These are phyloP conservation scores for Tuber borchii DNA, from an alignment of 495 filamentous ascomycete genomes.

Conservation along the genomic window DNA sequence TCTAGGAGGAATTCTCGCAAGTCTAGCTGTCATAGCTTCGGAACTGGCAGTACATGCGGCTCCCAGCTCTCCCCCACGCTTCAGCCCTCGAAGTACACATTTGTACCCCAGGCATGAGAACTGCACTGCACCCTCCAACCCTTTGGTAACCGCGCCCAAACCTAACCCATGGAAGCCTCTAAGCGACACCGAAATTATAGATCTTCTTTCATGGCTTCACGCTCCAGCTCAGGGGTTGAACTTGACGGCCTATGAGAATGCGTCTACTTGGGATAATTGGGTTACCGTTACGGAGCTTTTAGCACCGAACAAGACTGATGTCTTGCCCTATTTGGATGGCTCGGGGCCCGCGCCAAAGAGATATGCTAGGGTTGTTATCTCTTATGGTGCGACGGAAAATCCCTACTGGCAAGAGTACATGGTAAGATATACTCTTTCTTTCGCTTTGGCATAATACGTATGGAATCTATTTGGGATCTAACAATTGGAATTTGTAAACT, in stretches of 20 bases:
- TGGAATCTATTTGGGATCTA: not conserved
- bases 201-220: constrained; percentile 43
- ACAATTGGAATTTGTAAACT: constrained; percentile 5
- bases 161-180: constrained; percentile 43
- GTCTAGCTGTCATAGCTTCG: not conserved
- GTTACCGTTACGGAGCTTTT: constrained; percentile 47
- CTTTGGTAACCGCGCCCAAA: constrained; percentile 35
- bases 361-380: constrained; percentile 49
- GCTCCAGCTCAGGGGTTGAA: constrained; percentile 43
- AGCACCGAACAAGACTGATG: constrained; percentile 52
- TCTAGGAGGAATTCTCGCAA: not conserved
- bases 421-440: constrained; percentile 6
- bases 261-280: constrained; percentile 43
- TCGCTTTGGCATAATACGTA: not conserved
- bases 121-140: not conserved
- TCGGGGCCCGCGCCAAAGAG: constrained; percentile 43
- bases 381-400: constrained; percentile 44
- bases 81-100: constrained; percentile 5
- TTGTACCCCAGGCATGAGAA: not conserved
- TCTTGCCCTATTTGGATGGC: constrained; percentile 46
- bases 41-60: not conserved
- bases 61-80: not conserved
- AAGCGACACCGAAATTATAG: constrained; percentile 40
- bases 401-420: constrained; percentile 48
- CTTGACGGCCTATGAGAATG: constrained; percentile 41